Percentiles rank a stretch among this genome's conserved stretches.
phyloP scores from a whole-genome alignment of 805 yeast genomes.

The Pichia heedii region DNA sequence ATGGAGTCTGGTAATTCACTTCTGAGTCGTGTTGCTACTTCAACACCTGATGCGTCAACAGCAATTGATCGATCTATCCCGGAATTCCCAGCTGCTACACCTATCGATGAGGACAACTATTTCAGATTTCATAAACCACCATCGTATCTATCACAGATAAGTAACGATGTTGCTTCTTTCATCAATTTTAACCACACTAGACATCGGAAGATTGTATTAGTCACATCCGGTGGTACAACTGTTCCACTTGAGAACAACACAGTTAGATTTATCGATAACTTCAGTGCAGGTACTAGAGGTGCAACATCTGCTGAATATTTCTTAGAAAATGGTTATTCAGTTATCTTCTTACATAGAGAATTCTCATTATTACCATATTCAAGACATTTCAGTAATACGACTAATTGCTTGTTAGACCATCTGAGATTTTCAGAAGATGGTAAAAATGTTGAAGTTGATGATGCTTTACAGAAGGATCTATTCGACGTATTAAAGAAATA shows the following conservation, averaged over 20 bases:
- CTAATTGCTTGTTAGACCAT: slow-evolving; percentile 79
- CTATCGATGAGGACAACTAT: slow-evolving; percentile 65
- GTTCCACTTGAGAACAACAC: slow-evolving; percentile 97
- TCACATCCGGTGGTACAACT: slow-evolving; percentile 96
- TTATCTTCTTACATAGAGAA: slow-evolving; percentile 85
- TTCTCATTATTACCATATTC: slow-evolving; percentile 87
- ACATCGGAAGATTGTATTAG: slow-evolving; percentile 55
- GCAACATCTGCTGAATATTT: slow-evolving; percentile 93
- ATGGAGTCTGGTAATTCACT: neutral
- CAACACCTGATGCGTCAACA: slow-evolving; percentile 55
- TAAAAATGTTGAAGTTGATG: slow-evolving; percentile 46
- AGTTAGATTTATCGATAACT: slow-evolving; percentile 92
- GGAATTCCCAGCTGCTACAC: slow-evolving; percentile 68
- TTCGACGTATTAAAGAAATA: slow-evolving; percentile 48
- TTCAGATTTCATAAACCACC: slow-evolving; percentile 72
- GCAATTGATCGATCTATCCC: slow-evolving; percentile 78
- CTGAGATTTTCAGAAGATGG: slow-evolving; percentile 45
- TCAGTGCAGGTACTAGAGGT: slow-evolving; percentile 97
- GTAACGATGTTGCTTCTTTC: slow-evolving; percentile 49
- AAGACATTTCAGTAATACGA: slow-evolving; percentile 79
- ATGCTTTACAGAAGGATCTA: slow-evolving; percentile 54
- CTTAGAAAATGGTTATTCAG: slow-evolving; percentile 79
- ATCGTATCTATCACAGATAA: slow-evolving; percentile 54
- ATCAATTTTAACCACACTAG: slow-evolving; percentile 42
- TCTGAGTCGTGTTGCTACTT: slow-evolving; percentile 31